Conservation (phyloP, 2,329 filamentous ascomycete species). For the Chrysoporthe austroafricana region DNA sequence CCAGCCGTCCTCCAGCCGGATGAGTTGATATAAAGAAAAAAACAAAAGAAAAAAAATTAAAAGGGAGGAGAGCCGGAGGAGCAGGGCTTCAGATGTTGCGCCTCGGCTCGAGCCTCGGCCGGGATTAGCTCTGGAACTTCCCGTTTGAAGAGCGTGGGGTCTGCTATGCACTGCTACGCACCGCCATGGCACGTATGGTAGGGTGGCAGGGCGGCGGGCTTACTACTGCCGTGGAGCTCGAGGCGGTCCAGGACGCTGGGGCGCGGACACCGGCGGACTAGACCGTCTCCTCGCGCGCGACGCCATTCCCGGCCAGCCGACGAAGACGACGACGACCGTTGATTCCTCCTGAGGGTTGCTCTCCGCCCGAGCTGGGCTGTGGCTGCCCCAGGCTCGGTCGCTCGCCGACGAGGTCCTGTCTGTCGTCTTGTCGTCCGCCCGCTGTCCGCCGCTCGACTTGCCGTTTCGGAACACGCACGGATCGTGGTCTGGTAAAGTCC, state of each 20-base stretch:
- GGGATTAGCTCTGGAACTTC: not conserved
- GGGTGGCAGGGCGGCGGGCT: not conserved
- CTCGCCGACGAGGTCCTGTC: too few species aligned
- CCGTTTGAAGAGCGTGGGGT: constrained; percentile 5
- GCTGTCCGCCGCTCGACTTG: too few species aligned
- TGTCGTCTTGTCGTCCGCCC: too few species aligned
- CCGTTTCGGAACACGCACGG: too few species aligned
- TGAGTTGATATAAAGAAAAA: too few species aligned
- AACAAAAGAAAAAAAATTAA: too few species aligned
- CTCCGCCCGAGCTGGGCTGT: too few species aligned
- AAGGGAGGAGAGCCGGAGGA: not conserved
- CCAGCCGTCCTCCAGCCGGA: not conserved
- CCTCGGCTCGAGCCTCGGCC: constrained; percentile 5
- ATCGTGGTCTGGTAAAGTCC: not conserved
- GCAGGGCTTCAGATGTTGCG: constrained; percentile 6
- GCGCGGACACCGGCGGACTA: not conserved
- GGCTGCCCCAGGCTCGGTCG: too few species aligned
- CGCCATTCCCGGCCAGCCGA: too few species aligned
- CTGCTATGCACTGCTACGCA: not conserved
- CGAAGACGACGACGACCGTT: too few species aligned
- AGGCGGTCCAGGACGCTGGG: not conserved
- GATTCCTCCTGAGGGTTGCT: too few species aligned
- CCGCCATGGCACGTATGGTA: not conserved
- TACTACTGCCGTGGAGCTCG: not conserved
- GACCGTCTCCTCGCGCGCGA: too few species aligned